Percentiles rank a stretch among this genome's conserved stretches.
Evolutionary conservation across 164 flowering plant species (phyloP).

Genomic region (Chimonanthus praecox): DNA sequence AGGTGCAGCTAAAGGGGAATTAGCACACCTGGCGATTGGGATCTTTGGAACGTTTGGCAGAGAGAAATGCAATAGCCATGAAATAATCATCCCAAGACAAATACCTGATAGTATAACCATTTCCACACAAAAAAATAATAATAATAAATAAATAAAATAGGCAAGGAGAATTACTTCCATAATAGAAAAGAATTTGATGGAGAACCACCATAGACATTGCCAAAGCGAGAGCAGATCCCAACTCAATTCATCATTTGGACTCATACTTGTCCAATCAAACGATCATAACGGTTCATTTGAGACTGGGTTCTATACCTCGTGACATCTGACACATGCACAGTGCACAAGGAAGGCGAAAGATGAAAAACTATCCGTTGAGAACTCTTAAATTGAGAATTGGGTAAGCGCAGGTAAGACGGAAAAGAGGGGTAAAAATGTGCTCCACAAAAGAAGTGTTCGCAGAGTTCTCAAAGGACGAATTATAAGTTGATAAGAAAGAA

Average conservation of each 20-base stretch:
- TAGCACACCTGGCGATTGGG: conserved; percentile 80
- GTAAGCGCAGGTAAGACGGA: neutral
- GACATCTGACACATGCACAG: too few species aligned
- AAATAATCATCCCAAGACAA: conserved; percentile 97
- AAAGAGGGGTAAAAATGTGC: neutral
- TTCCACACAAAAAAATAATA: neutral
- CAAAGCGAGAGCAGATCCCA: neutral
- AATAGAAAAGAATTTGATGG: neutral
- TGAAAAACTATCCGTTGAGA: too few species aligned
- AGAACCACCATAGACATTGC: neutral
- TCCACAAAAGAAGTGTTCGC: neutral
- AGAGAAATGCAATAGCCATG: conserved; percentile 90
- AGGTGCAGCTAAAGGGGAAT: neutral
- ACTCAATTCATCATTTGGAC: neutral
- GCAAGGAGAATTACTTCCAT: neutral
- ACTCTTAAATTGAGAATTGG: too few species aligned
- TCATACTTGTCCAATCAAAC: too few species aligned
- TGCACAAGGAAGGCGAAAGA: too few species aligned
- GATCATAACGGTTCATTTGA: too few species aligned
- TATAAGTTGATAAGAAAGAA: neutral
- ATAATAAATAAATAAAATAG: neutral
- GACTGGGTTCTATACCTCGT: too few species aligned
- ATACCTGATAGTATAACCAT: conserved; percentile 35
- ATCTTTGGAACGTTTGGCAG: conserved; percentile 87
- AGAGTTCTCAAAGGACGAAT: neutral